A percentile compares a stretch with the other conserved stretches of the same genome.
phyloP scores from a whole-genome alignment of 192 early-diverging fungal genomes.

The Diversispora eburnea region DNA sequence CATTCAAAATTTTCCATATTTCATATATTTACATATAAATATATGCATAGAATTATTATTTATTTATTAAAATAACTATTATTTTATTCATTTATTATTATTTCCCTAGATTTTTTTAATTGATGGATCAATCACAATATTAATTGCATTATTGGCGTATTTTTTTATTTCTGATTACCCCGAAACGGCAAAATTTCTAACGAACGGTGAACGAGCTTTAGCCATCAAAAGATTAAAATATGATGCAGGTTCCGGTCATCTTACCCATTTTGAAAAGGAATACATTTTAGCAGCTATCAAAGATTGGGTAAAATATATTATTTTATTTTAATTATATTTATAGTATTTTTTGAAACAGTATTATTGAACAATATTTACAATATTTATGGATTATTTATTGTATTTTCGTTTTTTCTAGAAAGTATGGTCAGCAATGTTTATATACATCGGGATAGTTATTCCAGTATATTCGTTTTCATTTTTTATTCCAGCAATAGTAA shows the following conservation, averaged over 20 bases:
- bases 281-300: conserved; percentile 47
- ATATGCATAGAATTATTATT: conserved; percentile 4
- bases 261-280: conserved; percentile 48
- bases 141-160: conserved; percentile 38
- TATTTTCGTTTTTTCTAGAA: conserved; percentile 23
- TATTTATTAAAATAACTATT: conserved; percentile 21
- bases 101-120: conserved; percentile 54
- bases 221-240: conserved; percentile 41
- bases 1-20: no score
- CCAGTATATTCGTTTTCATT: conserved; percentile 63
- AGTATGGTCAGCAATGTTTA: conserved; percentile 49
- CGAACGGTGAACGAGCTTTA: conserved; percentile 40
- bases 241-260: conserved; percentile 48
- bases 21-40: no score
- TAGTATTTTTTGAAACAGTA: background rate
- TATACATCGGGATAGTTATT: conserved; percentile 62
- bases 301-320: conserved; percentile 42
- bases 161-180: conserved; percentile 52
- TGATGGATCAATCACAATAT: conserved; percentile 52
- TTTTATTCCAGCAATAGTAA: conserved; percentile 70
- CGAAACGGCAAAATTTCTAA: conserved; percentile 44
- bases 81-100: background rate
- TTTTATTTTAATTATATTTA: conserved; percentile 16
- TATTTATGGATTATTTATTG: conserved; percentile 1
- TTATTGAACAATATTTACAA: background rate